A percentile compares a stretch with the other conserved stretches of the same genome.
phyloP scores from a whole-genome alignment of 768 basidiomycete species.

The Imleria badia region DNA sequence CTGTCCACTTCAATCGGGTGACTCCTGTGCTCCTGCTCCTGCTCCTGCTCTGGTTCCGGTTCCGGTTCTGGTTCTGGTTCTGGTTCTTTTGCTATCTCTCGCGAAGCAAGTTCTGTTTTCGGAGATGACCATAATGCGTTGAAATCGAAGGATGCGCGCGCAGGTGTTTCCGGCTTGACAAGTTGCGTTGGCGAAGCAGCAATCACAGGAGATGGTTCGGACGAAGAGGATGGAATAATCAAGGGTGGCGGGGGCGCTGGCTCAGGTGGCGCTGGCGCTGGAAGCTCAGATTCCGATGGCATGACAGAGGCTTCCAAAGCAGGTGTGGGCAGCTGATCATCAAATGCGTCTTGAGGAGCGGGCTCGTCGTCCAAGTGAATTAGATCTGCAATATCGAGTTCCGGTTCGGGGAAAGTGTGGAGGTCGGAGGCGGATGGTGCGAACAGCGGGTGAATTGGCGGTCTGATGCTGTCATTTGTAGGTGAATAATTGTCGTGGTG shows the following conservation, averaged over 20 bases:
- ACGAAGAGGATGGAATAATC: constrained; percentile 50
- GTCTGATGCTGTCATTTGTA: constrained; percentile 25
- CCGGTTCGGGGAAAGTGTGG: constrained; percentile 47
- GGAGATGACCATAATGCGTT: constrained; percentile 68
- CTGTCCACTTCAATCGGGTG: constrained; percentile 44
- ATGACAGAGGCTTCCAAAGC: constrained; percentile 13
- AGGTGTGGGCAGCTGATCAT: constrained; percentile 19
- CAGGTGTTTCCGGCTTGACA: constrained; percentile 43
- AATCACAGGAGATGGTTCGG: constrained; percentile 24
- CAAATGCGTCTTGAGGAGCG: constrained; percentile 32
- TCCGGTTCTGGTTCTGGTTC: constrained; percentile 29
- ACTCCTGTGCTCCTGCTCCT: constrained; percentile 39
- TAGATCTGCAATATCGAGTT: constrained; percentile 71
- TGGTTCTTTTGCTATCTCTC: constrained; percentile 22
- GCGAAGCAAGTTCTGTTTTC: constrained; percentile 27
- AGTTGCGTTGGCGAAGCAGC: constrained; percentile 23
- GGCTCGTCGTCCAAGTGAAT: constrained; percentile 76
- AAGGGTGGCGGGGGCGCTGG: constrained; percentile 33
- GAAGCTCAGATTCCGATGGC: constrained; percentile 6
- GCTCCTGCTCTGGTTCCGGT: constrained; percentile 24
- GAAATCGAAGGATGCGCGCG: constrained; percentile 65
- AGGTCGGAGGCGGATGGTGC: constrained; percentile 41
- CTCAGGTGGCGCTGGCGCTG: constrained; percentile 12
- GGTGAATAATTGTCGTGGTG: constrained; percentile 30
- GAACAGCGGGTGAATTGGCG: constrained; percentile 36